These are phyloP conservation scores for Kwoniella shandongensis DNA, from an alignment of 768 basidiomycete species.

Conservation along the genomic window DNA sequence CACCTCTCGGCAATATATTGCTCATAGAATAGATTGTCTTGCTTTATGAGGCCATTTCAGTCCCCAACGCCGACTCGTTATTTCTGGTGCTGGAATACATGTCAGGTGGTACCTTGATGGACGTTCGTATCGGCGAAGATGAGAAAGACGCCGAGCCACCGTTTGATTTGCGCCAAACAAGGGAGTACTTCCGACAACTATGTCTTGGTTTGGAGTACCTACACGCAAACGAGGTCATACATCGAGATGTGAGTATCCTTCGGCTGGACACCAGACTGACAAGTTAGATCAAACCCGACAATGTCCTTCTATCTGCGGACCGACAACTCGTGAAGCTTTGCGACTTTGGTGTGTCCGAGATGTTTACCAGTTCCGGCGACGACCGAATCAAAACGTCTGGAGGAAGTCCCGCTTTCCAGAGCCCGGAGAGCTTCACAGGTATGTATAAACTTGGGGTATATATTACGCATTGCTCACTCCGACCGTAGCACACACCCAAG, in stretches of 20 bases:
- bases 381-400: slow-evolving; percentile 51
- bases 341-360: slow-evolving; percentile 55
- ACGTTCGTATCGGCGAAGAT: slow-evolving; percentile 34
- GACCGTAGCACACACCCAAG: slow-evolving; percentile 30
- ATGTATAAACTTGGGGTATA: slow-evolving; percentile 5
- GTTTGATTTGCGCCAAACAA: slow-evolving; percentile 29
- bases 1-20: background rate
- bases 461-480: background rate
- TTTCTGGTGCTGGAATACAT: slow-evolving; percentile 54
- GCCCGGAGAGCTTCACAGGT: slow-evolving; percentile 49
- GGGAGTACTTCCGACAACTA: slow-evolving; percentile 52
- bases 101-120: slow-evolving; percentile 52
- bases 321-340: slow-evolving; percentile 50
- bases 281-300: slow-evolving; percentile 52
- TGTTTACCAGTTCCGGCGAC: slow-evolving; percentile 50
- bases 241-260: slow-evolving; percentile 49
- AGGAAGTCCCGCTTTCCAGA: slow-evolving; percentile 54
- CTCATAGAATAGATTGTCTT: slow-evolving; percentile 46
- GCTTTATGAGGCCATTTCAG: slow-evolving; percentile 54
- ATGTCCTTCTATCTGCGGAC: slow-evolving; percentile 50
- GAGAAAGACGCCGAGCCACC: slow-evolving; percentile 30
- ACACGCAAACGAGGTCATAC: slow-evolving; percentile 52
- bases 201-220: slow-evolving; percentile 53
- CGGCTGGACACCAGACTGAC: background rate
- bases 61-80: slow-evolving; percentile 50